Base-by-base conservation (phyloP, 2,329 filamentous ascomycete species). In the Sarocladium oryzae region DNA sequence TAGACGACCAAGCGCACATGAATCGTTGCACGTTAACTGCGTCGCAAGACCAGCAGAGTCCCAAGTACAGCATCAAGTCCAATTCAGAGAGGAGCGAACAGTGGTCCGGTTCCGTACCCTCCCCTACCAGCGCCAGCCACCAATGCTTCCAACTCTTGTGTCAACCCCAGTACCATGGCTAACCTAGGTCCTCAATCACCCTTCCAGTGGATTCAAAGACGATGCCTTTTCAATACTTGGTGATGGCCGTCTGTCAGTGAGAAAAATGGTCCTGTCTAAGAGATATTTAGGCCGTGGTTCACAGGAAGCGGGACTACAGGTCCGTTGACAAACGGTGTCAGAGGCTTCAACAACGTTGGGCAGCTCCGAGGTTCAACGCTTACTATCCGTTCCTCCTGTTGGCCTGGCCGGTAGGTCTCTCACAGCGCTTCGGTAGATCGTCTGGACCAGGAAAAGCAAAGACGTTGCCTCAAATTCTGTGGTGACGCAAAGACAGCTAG, bases 361-460 rank as follows among this genome's bases (percentile, higher is more conserved):
- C 35, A 37, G 35, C 6, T n/a, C 28, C 28, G 8, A 32, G 28
- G 28, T 13, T 32, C 28, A 32, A 13, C n/a, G n/a, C n/a, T n/a
- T n/a, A n/a, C n/a, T n/a, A n/a, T n/a, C n/a, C n/a, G n/a, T n/a
- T n/a, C n/a, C n/a, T n/a, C n/a, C n/a, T n/a, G n/a, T n/a, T n/a
- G n/a, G n/a, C n/a, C n/a, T n/a, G n/a, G n/a, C n/a, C n/a, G n/a
- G n/a, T n/a, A n/a, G n/a, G n/a, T n/a, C n/a, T n/a, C n/a, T n/a
- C n/a, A n/a, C n/a, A n/a, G n/a, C n/a, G 18, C 40, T 45, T 45
- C 24, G 23, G 40, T 20, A 20, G 13, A 28, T 23, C 40, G 23
- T 40, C 36, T 40, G 36, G 21, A 40, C 21, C 21, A 33, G 43
- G 28, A 32, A 33, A 48, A 48, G 43, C 43, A 48, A 48, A 30